Conservation (phyloP, 164 flowering plant genomes). For the Euptelea pleiosperma region DNA sequence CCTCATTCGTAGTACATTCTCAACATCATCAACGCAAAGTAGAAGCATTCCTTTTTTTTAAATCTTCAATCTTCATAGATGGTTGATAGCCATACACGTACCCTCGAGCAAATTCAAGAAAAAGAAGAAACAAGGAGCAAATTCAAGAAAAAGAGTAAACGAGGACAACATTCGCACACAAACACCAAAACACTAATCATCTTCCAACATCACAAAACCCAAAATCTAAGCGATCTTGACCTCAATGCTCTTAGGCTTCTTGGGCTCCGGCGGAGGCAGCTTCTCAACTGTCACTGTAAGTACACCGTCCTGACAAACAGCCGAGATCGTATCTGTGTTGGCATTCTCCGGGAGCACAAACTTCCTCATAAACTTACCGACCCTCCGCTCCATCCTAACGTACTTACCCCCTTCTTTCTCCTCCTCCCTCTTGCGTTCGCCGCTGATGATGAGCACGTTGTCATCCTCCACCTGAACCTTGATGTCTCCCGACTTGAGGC, state of each 20-base stretch:
- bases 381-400: slow-evolving; percentile 37
- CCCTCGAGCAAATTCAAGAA: too few relatives aligned
- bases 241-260: slow-evolving; percentile 35
- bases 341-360: slow-evolving; percentile 40
- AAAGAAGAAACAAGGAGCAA: neutral
- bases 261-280: slow-evolving; percentile 30
- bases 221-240: slow-evolving; percentile 21
- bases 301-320: slow-evolving; percentile 38
- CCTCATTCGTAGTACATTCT: too few relatives aligned
- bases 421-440: slow-evolving; percentile 26
- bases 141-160: too few relatives aligned
- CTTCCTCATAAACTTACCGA: slow-evolving; percentile 42
- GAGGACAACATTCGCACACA: too few relatives aligned
- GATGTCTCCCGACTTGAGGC: slow-evolving; percentile 27
- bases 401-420: slow-evolving; percentile 35
- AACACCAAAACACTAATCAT: too few relatives aligned
- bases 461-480: slow-evolving; percentile 32
- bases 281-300: slow-evolving; percentile 33
- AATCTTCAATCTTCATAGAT: neutral
- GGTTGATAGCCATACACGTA: neutral
- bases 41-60: too few relatives aligned
- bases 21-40: too few relatives aligned
- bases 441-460: slow-evolving; percentile 25
- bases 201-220: neutral
- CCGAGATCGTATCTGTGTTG: slow-evolving; percentile 23